Evolutionary conservation across 768 basidiomycete species (phyloP).

Genomic region (Agrocybe pediades): DNA sequence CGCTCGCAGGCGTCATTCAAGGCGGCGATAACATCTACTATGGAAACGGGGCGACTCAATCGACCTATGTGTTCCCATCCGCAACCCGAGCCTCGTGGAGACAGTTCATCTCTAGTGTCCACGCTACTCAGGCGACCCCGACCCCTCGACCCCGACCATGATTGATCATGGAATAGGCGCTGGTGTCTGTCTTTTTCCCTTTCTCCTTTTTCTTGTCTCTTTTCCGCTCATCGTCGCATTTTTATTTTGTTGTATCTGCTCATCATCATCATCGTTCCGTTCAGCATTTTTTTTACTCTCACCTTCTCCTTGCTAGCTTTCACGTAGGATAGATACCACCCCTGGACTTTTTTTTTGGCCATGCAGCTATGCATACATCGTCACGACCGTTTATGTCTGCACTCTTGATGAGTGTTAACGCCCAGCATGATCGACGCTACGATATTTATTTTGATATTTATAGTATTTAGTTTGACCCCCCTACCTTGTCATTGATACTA

Average conservation of each 20-base stretch:
- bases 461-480: not conserved
- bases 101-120: constrained; percentile 35
- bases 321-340: not conserved
- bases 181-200: not conserved
- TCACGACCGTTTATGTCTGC: not conserved
- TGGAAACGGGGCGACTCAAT: constrained; percentile 49
- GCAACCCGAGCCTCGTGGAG: constrained; percentile 61
- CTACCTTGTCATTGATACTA: no score
- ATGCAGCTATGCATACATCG: no score
- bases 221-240: not conserved
- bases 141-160: not conserved
- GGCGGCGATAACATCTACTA: constrained; percentile 60
- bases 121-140: constrained; percentile 10
- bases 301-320: not conserved
- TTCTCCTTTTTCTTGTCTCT: not conserved
- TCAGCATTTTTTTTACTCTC: not conserved
- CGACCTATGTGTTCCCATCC: constrained; percentile 55
- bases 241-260: not conserved
- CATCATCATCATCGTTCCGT: not conserved
- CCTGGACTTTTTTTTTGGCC: not conserved
- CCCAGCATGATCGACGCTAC: not conserved
- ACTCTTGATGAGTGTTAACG: not conserved
- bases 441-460: not conserved
- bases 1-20: constrained; percentile 47
- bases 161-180: not conserved